Evolutionary conservation across 2,329 filamentous ascomycete species (phyloP).

Genomic region (Aspergillus oerlinghausenensis): DNA sequence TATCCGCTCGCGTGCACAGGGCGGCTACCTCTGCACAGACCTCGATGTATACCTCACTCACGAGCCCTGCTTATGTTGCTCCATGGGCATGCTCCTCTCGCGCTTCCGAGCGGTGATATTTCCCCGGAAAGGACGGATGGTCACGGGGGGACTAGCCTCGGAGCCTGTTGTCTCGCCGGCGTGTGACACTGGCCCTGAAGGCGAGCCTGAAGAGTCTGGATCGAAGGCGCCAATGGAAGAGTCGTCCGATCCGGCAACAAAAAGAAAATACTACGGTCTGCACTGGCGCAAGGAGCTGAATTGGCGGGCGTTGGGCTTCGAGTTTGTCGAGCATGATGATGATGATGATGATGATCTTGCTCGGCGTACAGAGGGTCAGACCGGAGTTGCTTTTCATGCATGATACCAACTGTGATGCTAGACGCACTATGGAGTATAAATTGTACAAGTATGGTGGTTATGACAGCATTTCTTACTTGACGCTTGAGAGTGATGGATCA

Average conservation of each 20-base stretch:
- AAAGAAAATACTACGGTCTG: constrained; percentile 49
- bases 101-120: constrained; percentile 85
- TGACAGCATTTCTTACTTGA: background rate
- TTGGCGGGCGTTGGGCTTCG: constrained; percentile 46
- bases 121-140: constrained; percentile 59
- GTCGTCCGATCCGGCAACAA: background rate
- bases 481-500: too few species aligned
- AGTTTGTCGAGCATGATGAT: constrained; percentile 34
- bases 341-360: background rate
- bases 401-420: constrained; percentile 1
- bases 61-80: constrained; percentile 94
- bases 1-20: constrained; percentile 65
- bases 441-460: background rate
- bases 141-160: constrained; percentile 77
- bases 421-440: background rate
- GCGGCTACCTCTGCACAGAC: constrained; percentile 90
- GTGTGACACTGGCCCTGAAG: constrained; percentile 1
- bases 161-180: constrained; percentile 46
- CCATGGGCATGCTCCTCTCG: constrained; percentile 93
- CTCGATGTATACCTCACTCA: constrained; percentile 92
- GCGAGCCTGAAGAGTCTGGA: background rate
- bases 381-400: constrained; percentile 17
- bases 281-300: constrained; percentile 59
- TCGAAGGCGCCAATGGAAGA: background rate
- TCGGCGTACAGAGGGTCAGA: constrained; percentile 1